A percentile compares a stretch with the other conserved stretches of the same genome.
These are phyloP conservation scores for Arachnomyces sp. DNA, from an alignment of 2,329 filamentous ascomycete species.

Conservation along the genomic window DNA sequence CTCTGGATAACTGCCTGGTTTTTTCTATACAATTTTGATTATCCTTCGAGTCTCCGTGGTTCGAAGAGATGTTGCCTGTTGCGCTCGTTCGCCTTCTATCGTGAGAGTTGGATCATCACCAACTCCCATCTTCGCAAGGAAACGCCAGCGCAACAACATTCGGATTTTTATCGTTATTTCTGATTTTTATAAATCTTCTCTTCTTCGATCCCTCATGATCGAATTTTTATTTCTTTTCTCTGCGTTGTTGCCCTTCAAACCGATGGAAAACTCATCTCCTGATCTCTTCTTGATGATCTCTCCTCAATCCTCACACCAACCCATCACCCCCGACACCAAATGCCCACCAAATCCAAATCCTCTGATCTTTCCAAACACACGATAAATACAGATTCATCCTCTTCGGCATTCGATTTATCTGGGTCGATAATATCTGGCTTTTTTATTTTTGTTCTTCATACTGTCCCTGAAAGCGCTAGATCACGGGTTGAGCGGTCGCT, in stretches of 20 bases:
- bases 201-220: conserved; percentile 8
- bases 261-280: conserved; percentile 8
- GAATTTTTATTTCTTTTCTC: conserved; percentile 11
- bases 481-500: too few relatives aligned
- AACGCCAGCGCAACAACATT: background rate
- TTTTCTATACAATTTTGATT: conserved; percentile 5
- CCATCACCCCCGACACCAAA: background rate
- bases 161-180: background rate
- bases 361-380: conserved; percentile 6
- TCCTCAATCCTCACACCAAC: background rate
- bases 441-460: too few relatives aligned
- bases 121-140: conserved; percentile 1
- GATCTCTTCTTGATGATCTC: too few relatives aligned
- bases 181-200: conserved; percentile 2
- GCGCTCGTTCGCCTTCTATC: background rate
- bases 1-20: too few relatives aligned
- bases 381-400: background rate
- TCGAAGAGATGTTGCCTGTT: background rate
- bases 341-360: background rate
- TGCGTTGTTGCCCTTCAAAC: conserved; percentile 13
- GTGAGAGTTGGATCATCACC: background rate
- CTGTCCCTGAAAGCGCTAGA: too few relatives aligned
- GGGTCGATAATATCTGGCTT: too few relatives aligned
- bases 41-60: background rate
- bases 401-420: background rate